Percentiles rank a stretch among this genome's conserved stretches.
Conservation (phyloP, 2,329 filamentous ascomycete genomes). For the Penicillium sp. region DNA sequence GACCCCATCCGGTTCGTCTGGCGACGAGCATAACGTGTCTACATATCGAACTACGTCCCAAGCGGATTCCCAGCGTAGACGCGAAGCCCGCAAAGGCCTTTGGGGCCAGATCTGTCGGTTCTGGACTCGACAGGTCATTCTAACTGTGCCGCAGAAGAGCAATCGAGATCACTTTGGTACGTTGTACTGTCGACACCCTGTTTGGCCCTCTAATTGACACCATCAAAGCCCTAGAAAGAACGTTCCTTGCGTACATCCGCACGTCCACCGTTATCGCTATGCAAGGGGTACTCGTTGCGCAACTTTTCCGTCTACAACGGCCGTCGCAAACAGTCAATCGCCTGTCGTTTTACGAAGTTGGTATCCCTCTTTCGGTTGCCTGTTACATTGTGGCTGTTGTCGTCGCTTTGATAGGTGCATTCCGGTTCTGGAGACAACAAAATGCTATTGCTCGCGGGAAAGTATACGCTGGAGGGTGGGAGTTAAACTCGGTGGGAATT, state of each 20-base stretch:
- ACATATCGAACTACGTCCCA: conserved; percentile 26
- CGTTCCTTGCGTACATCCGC: conserved; percentile 71
- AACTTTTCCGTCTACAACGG: conserved; percentile 62
- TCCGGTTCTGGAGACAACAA: conserved; percentile 62
- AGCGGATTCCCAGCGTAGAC: conserved; percentile 11
- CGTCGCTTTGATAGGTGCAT: conserved; percentile 53
- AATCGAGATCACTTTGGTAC: conserved; percentile 45
- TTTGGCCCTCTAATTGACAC: neutral
- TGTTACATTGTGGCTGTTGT: conserved; percentile 52
- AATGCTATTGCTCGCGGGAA: conserved; percentile 58
- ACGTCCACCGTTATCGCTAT: conserved; percentile 68
- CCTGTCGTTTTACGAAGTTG: conserved; percentile 61
- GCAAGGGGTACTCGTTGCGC: conserved; percentile 63
- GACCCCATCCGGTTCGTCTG: conserved; percentile 34
- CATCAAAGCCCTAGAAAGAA: conserved; percentile 65
- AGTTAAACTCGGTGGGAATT: conserved; percentile 51
- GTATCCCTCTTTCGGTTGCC: conserved; percentile 54
- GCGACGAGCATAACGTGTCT: conserved; percentile 30
- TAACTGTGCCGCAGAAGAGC: conserved; percentile 40
- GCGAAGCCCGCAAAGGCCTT: conserved; percentile 46
- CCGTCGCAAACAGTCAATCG: conserved; percentile 16
- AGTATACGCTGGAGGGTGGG: conserved; percentile 59
- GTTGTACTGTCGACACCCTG: neutral
- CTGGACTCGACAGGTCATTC: conserved; percentile 65
- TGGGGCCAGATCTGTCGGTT: conserved; percentile 68